These are phyloP conservation scores for Thymus quinquecostatus DNA, from an alignment of 257 asterid genomes.

Conservation along the genomic window DNA sequence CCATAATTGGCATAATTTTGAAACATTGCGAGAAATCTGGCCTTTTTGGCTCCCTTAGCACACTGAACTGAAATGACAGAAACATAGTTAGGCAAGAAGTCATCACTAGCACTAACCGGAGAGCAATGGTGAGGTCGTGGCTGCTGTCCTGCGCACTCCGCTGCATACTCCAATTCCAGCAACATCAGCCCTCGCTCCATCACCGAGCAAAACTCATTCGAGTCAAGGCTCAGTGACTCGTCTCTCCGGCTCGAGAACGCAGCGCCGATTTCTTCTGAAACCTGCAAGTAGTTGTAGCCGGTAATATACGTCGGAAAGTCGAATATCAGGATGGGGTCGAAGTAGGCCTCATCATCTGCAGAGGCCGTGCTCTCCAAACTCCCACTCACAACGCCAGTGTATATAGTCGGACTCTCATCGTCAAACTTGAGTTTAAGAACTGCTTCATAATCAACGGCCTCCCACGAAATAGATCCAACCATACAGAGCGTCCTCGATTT, in stretches of 20 bases:
- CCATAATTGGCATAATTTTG: not conserved
- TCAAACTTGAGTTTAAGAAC: constrained; percentile 53
- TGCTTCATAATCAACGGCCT: constrained; percentile 28
- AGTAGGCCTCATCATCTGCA: constrained; percentile 34
- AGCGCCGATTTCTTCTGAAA: constrained; percentile 14
- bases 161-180: constrained; percentile 44
- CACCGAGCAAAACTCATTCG: constrained; percentile 36
- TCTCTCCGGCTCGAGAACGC: constrained; percentile 6
- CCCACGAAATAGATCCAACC: constrained; percentile 50
- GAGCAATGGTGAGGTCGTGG: constrained; percentile 28
- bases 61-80: too few relatives aligned
- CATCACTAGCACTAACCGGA: constrained; percentile 16
- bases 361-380: constrained; percentile 44
- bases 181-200: not conserved
- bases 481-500: constrained; percentile 57
- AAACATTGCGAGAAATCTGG: constrained; percentile 34
- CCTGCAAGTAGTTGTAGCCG: constrained; percentile 48
- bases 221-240: constrained; percentile 35
- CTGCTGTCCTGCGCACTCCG: constrained; percentile 29
- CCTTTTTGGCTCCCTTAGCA: constrained; percentile 18
- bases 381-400: constrained; percentile 49
- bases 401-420: constrained; percentile 35
- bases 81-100: not conserved
- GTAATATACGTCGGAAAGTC: constrained; percentile 37
- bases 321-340: constrained; percentile 51